Percentiles rank a stretch among this genome's conserved stretches.
Conservation (phyloP, 768 basidiomycete species). For the Mycena latifolia region DNA sequence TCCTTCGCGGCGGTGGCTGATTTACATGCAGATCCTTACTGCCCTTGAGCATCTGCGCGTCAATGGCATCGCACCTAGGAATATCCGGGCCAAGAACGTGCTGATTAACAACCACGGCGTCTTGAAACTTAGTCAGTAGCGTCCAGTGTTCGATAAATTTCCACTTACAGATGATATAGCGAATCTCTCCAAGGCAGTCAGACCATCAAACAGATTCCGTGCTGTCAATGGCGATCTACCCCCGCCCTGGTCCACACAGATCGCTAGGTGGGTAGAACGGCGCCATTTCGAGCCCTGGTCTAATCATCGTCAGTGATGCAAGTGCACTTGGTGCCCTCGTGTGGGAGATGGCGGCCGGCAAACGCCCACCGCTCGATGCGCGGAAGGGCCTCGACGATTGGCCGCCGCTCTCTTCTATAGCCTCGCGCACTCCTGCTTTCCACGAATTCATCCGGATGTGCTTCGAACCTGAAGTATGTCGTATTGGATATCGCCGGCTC, state of each 20-base stretch:
- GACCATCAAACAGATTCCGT: background rate
- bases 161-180: conserved; percentile 5
- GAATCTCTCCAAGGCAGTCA: conserved; percentile 20
- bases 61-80: conserved; percentile 63
- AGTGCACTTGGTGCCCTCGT: conserved; percentile 66
- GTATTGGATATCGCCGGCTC: conserved; percentile 51
- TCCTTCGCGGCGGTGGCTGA: background rate
- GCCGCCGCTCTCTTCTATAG: conserved; percentile 51
- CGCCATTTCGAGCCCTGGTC: background rate
- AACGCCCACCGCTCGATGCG: conserved; percentile 55
- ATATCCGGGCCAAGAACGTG: conserved; percentile 67
- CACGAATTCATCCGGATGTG: conserved; percentile 62
- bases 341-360: conserved; percentile 64
- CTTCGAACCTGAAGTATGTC: conserved; percentile 47
- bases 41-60: conserved; percentile 61
- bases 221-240: too few relatives aligned
- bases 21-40: conserved; percentile 52
- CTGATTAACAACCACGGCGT: conserved; percentile 60
- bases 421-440: conserved; percentile 55
- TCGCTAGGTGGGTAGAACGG: background rate
- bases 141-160: background rate
- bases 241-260: background rate
- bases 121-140: conserved; percentile 62
- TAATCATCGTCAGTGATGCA: conserved; percentile 33
- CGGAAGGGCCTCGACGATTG: conserved; percentile 37